Conservation (phyloP, 129 eudicot genomes). For the Scalesia atractyloides region DNA sequence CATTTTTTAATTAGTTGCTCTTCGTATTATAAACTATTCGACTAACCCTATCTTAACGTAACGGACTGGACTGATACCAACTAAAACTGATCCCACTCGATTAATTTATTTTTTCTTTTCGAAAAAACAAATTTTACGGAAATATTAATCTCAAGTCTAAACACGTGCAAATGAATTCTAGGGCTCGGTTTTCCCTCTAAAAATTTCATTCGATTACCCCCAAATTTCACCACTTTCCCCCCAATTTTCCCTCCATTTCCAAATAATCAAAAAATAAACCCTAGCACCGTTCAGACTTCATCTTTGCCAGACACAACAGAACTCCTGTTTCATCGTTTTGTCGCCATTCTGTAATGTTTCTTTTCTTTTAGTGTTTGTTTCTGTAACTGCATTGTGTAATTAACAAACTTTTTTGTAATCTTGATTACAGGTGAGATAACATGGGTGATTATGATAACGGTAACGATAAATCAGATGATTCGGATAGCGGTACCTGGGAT, state of each 20-base stretch:
- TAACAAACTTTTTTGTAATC: not conserved
- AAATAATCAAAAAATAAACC: constrained; percentile 1
- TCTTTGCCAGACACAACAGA: not conserved
- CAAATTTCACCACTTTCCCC: constrained; percentile 26
- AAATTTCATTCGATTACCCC: constrained; percentile 16
- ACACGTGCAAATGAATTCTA: constrained; percentile 6
- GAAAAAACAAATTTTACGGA: not conserved
- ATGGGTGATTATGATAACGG: constrained; percentile 53
- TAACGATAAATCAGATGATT: constrained; percentile 14
- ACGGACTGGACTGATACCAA: too few relatives aligned
- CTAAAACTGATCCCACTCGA: too few relatives aligned
- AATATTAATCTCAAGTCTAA: not conserved
- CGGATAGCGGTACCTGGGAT: constrained; percentile 35
- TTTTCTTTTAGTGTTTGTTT: not conserved
- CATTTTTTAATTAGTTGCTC: too few relatives aligned
- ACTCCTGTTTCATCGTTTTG: not conserved
- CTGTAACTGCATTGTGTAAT: not conserved
- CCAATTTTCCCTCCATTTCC: constrained; percentile 34
- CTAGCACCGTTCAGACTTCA: not conserved
- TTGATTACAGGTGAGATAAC: constrained; percentile 27
- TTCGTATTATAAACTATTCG: too few relatives aligned
- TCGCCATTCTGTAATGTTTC: not conserved
- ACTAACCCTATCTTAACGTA: too few relatives aligned
- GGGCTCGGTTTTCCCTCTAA: constrained; percentile 50
- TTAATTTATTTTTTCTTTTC: too few relatives aligned